Percentiles rank a stretch among this genome's conserved stretches.
Evolutionary conservation across 257 asterid genomes (phyloP).

Genomic region (Fraxinus anomala): DNA sequence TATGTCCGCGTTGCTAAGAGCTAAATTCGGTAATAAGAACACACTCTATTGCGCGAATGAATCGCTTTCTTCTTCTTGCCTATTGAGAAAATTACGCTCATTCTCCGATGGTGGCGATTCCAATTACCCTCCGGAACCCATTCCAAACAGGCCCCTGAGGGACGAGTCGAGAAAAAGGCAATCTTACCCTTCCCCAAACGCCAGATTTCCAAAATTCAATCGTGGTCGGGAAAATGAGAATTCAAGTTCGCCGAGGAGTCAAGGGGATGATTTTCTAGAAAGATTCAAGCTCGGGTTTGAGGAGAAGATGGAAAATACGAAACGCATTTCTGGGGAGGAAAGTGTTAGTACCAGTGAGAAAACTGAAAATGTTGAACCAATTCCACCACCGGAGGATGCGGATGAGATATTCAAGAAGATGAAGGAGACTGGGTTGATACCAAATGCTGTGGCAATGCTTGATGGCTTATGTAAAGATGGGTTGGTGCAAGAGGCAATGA

Average conservation of each 20-base stretch:
- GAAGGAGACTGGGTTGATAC: constrained; percentile 88
- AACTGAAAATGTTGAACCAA: too few relatives aligned
- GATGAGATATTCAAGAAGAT: constrained; percentile 86
- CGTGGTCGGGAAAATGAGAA: constrained; percentile 35
- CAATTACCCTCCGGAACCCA: constrained; percentile 47
- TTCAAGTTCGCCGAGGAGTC: constrained; percentile 28
- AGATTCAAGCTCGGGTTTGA: constrained; percentile 75
- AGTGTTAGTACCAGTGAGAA: not conserved
- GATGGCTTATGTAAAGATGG: constrained; percentile 93
- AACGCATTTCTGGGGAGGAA: constrained; percentile 23
- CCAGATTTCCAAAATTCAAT: constrained; percentile 30
- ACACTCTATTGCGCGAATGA: too few relatives aligned
- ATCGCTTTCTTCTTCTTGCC: constrained; percentile 22
- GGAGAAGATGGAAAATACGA: constrained; percentile 28
- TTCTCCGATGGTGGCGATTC: constrained; percentile 35
- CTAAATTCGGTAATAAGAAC: too few relatives aligned
- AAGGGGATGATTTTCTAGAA: constrained; percentile 64
- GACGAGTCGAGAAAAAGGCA: constrained; percentile 26
- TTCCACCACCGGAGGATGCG: constrained; percentile 42
- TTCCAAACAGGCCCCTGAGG: constrained; percentile 56
- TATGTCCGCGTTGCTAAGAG: too few relatives aligned
- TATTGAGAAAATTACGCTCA: constrained; percentile 29
- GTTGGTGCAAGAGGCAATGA: constrained; percentile 82
- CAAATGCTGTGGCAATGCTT: constrained; percentile 93
- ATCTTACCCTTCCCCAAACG: constrained; percentile 25